These are phyloP conservation scores for Diutina mesorugosa DNA, from an alignment of 1,139 yeast genomes.

Conservation along the genomic window DNA sequence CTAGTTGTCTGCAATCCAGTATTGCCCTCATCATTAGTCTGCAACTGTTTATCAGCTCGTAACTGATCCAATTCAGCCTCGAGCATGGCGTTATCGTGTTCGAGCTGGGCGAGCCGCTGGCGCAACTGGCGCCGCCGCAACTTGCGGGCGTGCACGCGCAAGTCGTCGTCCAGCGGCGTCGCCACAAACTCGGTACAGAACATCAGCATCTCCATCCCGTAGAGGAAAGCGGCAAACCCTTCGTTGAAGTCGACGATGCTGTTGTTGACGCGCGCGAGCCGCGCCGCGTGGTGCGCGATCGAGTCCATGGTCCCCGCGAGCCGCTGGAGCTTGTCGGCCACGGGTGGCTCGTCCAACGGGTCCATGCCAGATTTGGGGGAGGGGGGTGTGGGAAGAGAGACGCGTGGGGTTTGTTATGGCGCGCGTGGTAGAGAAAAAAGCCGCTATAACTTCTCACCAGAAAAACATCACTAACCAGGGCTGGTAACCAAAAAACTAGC, in stretches of 20 bases:
- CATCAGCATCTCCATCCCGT: constrained; percentile 51
- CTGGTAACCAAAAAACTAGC: background rate
- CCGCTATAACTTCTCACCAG: too few relatives aligned
- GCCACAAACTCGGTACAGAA: constrained; percentile 46
- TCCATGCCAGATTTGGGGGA: background rate
- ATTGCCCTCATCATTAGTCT: too few relatives aligned
- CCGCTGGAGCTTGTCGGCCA: constrained; percentile 21
- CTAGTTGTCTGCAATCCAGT: too few relatives aligned
- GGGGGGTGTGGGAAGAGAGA: background rate
- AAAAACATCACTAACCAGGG: background rate
- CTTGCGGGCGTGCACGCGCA: background rate
- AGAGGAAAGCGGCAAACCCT: constrained; percentile 46
- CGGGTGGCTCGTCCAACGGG: background rate
- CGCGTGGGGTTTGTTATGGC: background rate
- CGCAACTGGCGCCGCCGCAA: background rate
- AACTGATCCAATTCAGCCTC: background rate
- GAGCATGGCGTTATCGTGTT: background rate
- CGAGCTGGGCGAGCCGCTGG: background rate
- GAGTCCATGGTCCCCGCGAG: constrained; percentile 42
- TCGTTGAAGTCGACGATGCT: constrained; percentile 45
- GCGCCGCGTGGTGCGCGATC: constrained; percentile 32
- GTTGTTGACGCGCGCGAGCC: constrained; percentile 36
- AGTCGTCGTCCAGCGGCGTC: background rate
- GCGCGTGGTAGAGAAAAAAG: background rate
- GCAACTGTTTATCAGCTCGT: background rate